These are phyloP conservation scores for Cyclotella cryptica DNA, from an alignment of 108 stramenopile species.

Conservation along the genomic window DNA sequence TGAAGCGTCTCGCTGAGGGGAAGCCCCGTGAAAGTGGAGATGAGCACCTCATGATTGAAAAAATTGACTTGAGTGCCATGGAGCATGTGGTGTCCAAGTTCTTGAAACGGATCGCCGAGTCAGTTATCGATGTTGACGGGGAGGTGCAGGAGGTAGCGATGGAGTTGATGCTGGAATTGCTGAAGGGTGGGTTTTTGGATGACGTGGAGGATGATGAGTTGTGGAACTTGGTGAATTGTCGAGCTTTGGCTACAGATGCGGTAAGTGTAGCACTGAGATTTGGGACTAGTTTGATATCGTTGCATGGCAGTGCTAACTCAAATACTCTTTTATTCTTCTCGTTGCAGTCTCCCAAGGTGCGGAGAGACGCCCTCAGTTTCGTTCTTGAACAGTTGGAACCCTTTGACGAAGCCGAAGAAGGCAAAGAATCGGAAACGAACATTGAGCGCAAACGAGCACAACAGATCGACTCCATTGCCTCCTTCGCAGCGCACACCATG, in stretches of 20 bases:
- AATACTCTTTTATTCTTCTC: background rate
- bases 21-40: constrained; percentile 22
- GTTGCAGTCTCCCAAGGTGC: constrained; percentile 53
- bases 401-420: constrained; percentile 75
- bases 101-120: constrained; percentile 68
- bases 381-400: constrained; percentile 88
- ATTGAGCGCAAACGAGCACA: constrained; percentile 58
- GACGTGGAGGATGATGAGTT: constrained; percentile 74
- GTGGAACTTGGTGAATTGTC: constrained; percentile 82
- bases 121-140: constrained; percentile 62
- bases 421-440: constrained; percentile 27
- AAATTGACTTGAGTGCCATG: constrained; percentile 67
- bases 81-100: constrained; percentile 78
- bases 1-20: constrained; percentile 38
- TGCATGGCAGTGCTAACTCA: background rate
- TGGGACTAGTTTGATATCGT: background rate
- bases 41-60: constrained; percentile 39
- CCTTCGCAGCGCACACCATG: constrained; percentile 68
- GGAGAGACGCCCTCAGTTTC: constrained; percentile 78
- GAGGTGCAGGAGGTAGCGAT: constrained; percentile 82
- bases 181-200: constrained; percentile 79
- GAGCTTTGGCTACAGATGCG: constrained; percentile 68
- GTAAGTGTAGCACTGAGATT: constrained; percentile 11
- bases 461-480: constrained; percentile 65
- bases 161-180: constrained; percentile 64